Percentiles rank a stretch among this genome's conserved stretches.
Conservation (phyloP, 1,139 yeast genomes). For the Candida mesenterica region DNA sequence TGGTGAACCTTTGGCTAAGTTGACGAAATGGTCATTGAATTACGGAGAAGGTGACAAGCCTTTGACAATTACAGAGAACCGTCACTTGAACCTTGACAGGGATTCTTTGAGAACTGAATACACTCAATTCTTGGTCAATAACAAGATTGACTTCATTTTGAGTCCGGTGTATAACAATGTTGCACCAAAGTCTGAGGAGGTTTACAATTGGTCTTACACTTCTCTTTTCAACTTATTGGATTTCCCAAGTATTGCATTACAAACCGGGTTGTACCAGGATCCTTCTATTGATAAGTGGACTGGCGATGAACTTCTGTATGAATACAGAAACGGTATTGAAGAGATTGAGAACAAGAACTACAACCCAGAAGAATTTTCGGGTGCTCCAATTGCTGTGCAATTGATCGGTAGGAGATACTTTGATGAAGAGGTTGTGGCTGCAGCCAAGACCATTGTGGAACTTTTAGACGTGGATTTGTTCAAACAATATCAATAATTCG, state of each 20-base stretch:
- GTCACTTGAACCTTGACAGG: constrained; percentile 48
- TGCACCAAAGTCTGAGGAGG: constrained; percentile 65
- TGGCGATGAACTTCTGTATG: constrained; percentile 24
- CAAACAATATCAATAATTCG: constrained; percentile 14
- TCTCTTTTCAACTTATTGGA: constrained; percentile 65
- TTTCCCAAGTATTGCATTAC: constrained; percentile 59
- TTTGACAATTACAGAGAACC: constrained; percentile 43
- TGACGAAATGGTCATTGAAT: constrained; percentile 59
- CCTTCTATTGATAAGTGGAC: constrained; percentile 42
- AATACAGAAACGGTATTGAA: constrained; percentile 45
- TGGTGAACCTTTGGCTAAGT: constrained; percentile 63
- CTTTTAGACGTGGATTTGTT: constrained; percentile 27
- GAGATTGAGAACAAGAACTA: constrained; percentile 37
- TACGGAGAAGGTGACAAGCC: constrained; percentile 54
- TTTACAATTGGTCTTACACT: constrained; percentile 77
- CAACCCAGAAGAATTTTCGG: constrained; percentile 40
- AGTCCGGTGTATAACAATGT: constrained; percentile 71
- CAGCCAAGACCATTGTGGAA: constrained; percentile 24
- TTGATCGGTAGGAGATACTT: constrained; percentile 50
- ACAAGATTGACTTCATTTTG: constrained; percentile 64
- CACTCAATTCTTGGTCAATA: constrained; percentile 47
- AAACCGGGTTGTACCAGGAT: constrained; percentile 62
- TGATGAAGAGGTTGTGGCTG: constrained; percentile 56
- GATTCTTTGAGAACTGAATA: constrained; percentile 57
- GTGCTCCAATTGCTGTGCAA: constrained; percentile 55